Conservation (phyloP, 2,329 filamentous ascomycete genomes). For the Trichophyton equinum region DNA sequence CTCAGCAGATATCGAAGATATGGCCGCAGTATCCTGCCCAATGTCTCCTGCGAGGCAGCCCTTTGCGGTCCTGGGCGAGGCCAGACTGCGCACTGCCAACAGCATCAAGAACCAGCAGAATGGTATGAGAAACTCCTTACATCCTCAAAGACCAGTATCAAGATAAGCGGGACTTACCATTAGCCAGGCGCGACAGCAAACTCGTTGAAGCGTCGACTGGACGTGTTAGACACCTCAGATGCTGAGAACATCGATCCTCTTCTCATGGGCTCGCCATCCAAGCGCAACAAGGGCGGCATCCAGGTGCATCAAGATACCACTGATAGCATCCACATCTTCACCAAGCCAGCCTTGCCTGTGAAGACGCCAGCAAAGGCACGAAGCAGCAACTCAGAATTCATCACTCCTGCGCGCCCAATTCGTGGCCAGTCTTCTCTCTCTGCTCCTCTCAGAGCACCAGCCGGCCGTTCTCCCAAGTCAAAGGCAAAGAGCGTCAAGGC, state of each 20-base stretch:
- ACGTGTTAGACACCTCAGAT: conserved; percentile 37
- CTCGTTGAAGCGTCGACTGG: conserved; percentile 36
- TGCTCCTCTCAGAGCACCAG: conserved; percentile 52
- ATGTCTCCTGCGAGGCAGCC: conserved; percentile 21
- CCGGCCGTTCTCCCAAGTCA: conserved; percentile 65
- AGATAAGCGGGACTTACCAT: neutral
- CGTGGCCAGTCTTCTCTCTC: conserved; percentile 33
- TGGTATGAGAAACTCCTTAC: conserved; percentile 8
- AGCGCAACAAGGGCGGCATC: conserved; percentile 27
- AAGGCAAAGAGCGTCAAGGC: conserved; percentile 52
- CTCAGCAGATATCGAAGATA: conserved; percentile 8
- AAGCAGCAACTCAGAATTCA: neutral
- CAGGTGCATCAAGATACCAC: neutral
- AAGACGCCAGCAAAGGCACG: neutral
- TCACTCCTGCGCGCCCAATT: conserved; percentile 15
- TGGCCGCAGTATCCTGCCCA: conserved; percentile 19
- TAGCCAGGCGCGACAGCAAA: conserved; percentile 19
- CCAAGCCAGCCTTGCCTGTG: conserved; percentile 10
- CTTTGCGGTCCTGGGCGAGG: conserved; percentile 21
- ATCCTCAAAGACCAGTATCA: neutral
- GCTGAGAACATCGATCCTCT: conserved; percentile 48
- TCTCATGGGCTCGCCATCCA: conserved; percentile 37
- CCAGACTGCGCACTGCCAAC: conserved; percentile 21
- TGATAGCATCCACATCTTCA: neutral
- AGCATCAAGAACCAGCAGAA: conserved; percentile 32